Evolutionary conservation across 2,329 filamentous ascomycete genomes (phyloP).

Genomic region (Alternaria metachromatica): DNA sequence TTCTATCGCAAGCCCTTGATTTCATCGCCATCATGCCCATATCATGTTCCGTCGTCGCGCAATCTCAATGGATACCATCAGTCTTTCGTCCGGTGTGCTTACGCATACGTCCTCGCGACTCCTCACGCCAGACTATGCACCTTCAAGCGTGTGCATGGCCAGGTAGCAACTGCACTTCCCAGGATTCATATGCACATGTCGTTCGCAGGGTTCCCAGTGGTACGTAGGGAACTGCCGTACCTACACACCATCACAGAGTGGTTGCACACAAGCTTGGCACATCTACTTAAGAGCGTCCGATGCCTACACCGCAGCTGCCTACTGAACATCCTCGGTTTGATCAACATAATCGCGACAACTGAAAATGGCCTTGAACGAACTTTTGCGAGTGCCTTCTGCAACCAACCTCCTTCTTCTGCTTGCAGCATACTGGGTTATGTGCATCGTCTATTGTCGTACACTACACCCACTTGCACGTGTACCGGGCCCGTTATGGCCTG

Average conservation of each 20-base stretch:
- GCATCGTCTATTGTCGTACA: conserved; percentile 10
- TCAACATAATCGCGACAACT: neutral
- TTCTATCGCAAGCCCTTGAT: neutral
- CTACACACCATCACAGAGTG: neutral
- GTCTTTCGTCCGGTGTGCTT: neutral
- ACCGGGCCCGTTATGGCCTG: conserved; percentile 12
- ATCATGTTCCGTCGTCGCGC: neutral
- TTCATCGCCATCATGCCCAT: neutral
- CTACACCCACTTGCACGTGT: conserved; percentile 14
- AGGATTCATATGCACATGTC: neutral
- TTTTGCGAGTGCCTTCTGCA: neutral
- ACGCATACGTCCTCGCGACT: neutral
- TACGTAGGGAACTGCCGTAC: neutral
- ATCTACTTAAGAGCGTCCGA: neutral
- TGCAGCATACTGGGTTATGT: neutral
- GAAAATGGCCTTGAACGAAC: neutral
- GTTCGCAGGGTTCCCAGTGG: neutral
- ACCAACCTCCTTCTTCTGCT: neutral
- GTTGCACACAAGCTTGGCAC: neutral
- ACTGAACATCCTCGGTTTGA: neutral
- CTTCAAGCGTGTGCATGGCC: neutral
- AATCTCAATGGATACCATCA: neutral
- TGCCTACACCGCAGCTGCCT: neutral
- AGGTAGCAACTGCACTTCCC: neutral
- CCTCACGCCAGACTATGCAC: neutral